Evolutionary conservation across 371 early-diverging fungal genomes (phyloP).

Genomic region (Nematocida parisii): DNA sequence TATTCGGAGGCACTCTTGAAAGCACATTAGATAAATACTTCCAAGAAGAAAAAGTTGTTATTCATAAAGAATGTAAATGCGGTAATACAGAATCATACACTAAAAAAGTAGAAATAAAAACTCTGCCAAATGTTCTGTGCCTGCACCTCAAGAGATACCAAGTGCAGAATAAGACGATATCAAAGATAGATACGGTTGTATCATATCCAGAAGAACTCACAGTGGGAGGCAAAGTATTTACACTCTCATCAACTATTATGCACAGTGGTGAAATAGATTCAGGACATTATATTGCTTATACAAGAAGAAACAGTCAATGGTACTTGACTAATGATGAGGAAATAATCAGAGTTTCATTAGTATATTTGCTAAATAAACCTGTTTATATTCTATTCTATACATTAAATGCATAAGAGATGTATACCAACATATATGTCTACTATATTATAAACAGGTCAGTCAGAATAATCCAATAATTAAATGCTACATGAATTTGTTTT

Average conservation of each 20-base stretch:
- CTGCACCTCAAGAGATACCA: slow-evolving; percentile 61
- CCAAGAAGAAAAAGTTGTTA: background rate
- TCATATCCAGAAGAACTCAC: slow-evolving; percentile 23
- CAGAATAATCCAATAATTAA: no score
- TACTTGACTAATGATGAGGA: slow-evolving; percentile 60
- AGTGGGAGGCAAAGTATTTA: slow-evolving; percentile 14
- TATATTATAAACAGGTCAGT: background rate
- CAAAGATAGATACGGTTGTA: slow-evolving; percentile 53
- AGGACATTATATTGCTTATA: slow-evolving; percentile 62
- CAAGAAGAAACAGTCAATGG: slow-evolving; percentile 47
- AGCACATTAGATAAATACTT: slow-evolving; percentile 17
- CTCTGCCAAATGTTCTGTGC: slow-evolving; percentile 41
- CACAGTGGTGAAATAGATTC: slow-evolving; percentile 57
- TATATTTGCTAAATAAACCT: slow-evolving; percentile 38
- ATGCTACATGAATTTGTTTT: no score
- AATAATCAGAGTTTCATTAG: slow-evolving; percentile 30
- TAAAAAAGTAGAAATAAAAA: slow-evolving; percentile 33
- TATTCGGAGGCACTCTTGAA: slow-evolving; percentile 9
- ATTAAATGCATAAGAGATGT: background rate
- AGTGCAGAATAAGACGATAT: slow-evolving; percentile 17
- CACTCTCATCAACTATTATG: slow-evolving; percentile 38
- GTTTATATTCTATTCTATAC: slow-evolving; percentile 52
- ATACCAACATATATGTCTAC: background rate
- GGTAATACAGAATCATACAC: background rate
- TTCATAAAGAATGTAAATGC: slow-evolving; percentile 43